phyloP scores from a whole-genome alignment of 129 eudicot genomes.

The Calendula officinalis region DNA sequence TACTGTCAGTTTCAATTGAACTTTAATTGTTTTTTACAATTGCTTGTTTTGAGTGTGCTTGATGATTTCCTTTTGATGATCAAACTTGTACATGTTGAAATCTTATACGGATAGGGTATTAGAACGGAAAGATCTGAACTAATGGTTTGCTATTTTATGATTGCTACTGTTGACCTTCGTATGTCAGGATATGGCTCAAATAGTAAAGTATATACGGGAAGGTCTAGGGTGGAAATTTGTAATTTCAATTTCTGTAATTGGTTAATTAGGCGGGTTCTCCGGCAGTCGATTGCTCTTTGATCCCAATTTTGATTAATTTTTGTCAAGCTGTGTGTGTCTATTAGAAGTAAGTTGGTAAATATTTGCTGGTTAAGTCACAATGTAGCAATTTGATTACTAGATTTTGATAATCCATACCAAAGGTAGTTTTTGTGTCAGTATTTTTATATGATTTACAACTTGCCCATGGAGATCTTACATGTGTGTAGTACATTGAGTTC shows the following conservation, averaged over 20 bases:
- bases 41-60: neutral
- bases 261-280: neutral
- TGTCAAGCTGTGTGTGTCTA: neutral
- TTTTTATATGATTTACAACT: conserved; percentile 6
- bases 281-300: neutral
- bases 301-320: neutral
- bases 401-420: neutral
- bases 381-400: neutral
- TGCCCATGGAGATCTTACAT: neutral
- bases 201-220: neutral
- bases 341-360: neutral
- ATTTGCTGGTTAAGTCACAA: neutral
- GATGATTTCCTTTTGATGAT: conserved; percentile 1
- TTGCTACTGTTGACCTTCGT: neutral
- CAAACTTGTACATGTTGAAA: conserved; percentile 1
- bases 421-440: neutral
- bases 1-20: conserved; percentile 8
- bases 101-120: neutral
- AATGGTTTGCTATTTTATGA: neutral
- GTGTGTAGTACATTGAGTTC: no score
- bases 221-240: conserved; percentile 2
- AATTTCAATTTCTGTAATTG: neutral
- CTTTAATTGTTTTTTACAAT: neutral
- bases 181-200: neutral
- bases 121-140: conserved; percentile 5